Evolutionary conservation across 2,329 filamentous ascomycete species (phyloP), one percentile per base, ranked within the genome.

Genomic region (Aureobasidium sp.): DNA sequence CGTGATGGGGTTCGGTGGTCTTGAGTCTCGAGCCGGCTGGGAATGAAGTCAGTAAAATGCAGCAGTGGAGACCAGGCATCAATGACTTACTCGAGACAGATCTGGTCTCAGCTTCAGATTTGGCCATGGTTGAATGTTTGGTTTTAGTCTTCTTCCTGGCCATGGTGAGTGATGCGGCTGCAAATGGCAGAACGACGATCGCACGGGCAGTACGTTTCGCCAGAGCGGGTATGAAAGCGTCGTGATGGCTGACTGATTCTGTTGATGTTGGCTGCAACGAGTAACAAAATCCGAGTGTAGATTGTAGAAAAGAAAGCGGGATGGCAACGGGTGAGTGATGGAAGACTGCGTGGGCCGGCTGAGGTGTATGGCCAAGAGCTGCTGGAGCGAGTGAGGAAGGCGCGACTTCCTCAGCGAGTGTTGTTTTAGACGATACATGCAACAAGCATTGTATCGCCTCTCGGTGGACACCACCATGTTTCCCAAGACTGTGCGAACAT

Each of bases 31-130:
- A 11, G 9, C 2, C 4, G 7, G 11, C 47, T 51, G 2, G 17
- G 8, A 5, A 23, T 6, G 5, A 27, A 25, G 13, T 51, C 19
- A 51, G 33, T 3, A n/a, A 27, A 13, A 27, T 37, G n/a, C 19
- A 27, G 4, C 2, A 2, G 9, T 10, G 3, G 2, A 15, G 17
- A n/a, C 0, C 0, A 23, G 21, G 15, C 19, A 25, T 1, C 6
- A 3, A 27, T 19, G 33, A 27, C 47, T 17, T 19, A 51, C 47
- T 51, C 5, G 13, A 23, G 17, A 31, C 21, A 37, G 2, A 6
- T 23, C 9, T 17, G 13, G 2, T 6, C 7, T 25, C 25, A n/a
- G 13, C 4, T 25, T 10, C 33, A 13, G 13, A 31, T 11, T 45
- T 27, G 42, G 11, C 42, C 42, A 10, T 42, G 38, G 2, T 21